Base-by-base conservation (phyloP, 169 alveolate species). In the Babesia gibsoni region DNA sequence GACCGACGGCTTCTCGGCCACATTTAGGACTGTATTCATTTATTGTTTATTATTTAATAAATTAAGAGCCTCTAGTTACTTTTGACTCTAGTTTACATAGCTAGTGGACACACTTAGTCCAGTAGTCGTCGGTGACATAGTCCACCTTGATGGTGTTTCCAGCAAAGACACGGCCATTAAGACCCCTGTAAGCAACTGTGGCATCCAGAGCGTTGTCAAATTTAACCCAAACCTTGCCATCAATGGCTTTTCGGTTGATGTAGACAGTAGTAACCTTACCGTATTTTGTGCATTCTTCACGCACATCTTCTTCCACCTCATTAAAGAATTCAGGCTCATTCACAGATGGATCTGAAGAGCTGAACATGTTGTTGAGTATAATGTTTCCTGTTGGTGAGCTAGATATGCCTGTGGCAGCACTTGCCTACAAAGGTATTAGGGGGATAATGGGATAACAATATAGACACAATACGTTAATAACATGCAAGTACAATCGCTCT, bases 1-100 rank as follows among this genome's bases (percentile, higher is more conserved):
- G 41, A 98, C 98, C 22, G 99, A 96, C 20, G 99, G 99, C 91
- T 98, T 98, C 82, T 98, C 99, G 7, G 99, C 99, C 41, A 98
- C 98, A 36, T 69, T 68, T 9, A 79, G 52, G 41, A 79, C 83
- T 16, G 74, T 77, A 61, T 45, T 70, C 90, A 87, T 70, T 18
- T 33, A 52, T 42, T 36, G 20, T 67, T 36, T 3, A 4, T 27
- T 68, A 67, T 52, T 45, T 23, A 3, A 42, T 16, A 48, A 33
- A 53, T 10, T 12, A 2, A 12, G 37, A 20, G 27, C 29, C n/a
- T 5, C 23, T 14, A 20, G 46, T 25, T 23, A 18, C 22, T 23
- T 43, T 20, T 27, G 10, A 29, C 67, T 16, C 46, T 22, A 27
- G 23, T 25, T 12, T 9, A 32, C 27, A 35, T 48, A 35, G 30